These are phyloP conservation scores for Ganoderma multipileum DNA, from an alignment of 1,284 basidiomycete species.

Conservation along the genomic window DNA sequence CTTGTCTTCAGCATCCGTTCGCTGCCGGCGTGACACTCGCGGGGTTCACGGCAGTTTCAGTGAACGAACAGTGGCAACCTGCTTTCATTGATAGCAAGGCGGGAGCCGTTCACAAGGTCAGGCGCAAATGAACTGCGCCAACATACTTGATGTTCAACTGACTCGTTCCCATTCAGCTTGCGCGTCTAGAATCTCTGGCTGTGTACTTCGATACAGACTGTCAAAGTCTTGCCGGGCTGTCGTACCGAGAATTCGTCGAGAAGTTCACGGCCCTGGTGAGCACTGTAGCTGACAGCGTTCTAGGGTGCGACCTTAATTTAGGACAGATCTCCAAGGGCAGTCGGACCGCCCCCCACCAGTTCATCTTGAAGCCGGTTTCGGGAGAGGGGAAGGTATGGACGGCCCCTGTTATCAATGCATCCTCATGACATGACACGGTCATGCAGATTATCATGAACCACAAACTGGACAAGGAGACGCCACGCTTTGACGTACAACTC, in stretches of 20 bases:
- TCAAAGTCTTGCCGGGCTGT: slow-evolving; percentile 78
- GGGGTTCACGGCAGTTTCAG: slow-evolving; percentile 93
- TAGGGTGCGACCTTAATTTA: slow-evolving; percentile 10
- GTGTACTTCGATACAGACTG: slow-evolving; percentile 98
- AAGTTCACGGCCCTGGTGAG: slow-evolving; percentile 82
- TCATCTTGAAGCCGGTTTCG: slow-evolving; percentile 94
- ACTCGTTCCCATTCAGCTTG: slow-evolving; percentile 59
- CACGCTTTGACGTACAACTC: slow-evolving; percentile 90
- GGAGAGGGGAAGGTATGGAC: slow-evolving; percentile 86
- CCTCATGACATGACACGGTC: slow-evolving; percentile 5
- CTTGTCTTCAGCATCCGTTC: slow-evolving; percentile 82
- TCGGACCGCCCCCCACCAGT: slow-evolving; percentile 80
- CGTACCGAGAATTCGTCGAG: slow-evolving; percentile 73
- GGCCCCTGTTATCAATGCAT: neutral
- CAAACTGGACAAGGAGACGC: slow-evolving; percentile 73
- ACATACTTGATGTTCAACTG: neutral
- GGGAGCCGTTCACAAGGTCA: slow-evolving; percentile 90
- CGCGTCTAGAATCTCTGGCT: slow-evolving; percentile 87
- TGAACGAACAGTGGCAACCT: slow-evolving; percentile 91
- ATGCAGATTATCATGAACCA: slow-evolving; percentile 85
- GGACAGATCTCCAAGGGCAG: slow-evolving; percentile 70
- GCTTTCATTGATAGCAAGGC: slow-evolving; percentile 93
- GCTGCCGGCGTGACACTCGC: slow-evolving; percentile 93
- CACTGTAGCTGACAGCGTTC: slow-evolving; percentile 4
- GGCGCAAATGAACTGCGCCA: slow-evolving; percentile 22